Evolutionary conservation across 768 basidiomycete species (phyloP), one percentile per base, ranked within the genome.

Genomic region (Suillus alpinus): DNA sequence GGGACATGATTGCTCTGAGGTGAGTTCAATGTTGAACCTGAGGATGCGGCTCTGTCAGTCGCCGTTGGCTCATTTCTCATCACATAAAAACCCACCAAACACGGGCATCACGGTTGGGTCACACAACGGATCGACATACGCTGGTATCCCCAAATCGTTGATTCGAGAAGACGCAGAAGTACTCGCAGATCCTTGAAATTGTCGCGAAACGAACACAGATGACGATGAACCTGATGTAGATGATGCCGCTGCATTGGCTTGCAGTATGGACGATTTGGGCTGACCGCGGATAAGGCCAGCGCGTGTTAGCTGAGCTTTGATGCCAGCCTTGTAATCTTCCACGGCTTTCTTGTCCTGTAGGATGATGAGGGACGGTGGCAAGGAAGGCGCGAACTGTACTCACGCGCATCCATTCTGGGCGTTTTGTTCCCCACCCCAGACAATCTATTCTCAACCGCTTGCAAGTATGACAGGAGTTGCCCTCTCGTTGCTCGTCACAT

Each of bases 391-490:
- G 41, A 44, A 31, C 55, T 51, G 36, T 41, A 79, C 83, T 67
- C 65, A 93, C 91, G 66, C 90, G 77, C 90, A 93, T 91, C 91
- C 91, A 93, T 59, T 92, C 91, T n/a, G 91, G 92, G 56, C 92
- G 83, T 69, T 83, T 88, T 8, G 86, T 78, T 4, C 92, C 92
- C 92, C 92, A 94, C 13, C 92, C 92, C 4, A 94, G 79, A 74
- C 92, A 94, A 56, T 88, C 81, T 68, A 94, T 91, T 52, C 86
- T 87, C 40, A 94, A 79, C 56, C 92, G 88, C 61, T 84, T 81
- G 72, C 92, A 94, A 1, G 92, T 94, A 66, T 84, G 81, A 75
- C 91, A 94, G 2, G 91, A 88, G 73, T 90, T 85, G 62, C 85
- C 87, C 68, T 89, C 87, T 65, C 89, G 85, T 65, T 91, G 86